A percentile compares a stretch with the other conserved stretches of the same genome.
Conservation (phyloP, 768 basidiomycete species). For the Hygrocybe coccinea region DNA sequence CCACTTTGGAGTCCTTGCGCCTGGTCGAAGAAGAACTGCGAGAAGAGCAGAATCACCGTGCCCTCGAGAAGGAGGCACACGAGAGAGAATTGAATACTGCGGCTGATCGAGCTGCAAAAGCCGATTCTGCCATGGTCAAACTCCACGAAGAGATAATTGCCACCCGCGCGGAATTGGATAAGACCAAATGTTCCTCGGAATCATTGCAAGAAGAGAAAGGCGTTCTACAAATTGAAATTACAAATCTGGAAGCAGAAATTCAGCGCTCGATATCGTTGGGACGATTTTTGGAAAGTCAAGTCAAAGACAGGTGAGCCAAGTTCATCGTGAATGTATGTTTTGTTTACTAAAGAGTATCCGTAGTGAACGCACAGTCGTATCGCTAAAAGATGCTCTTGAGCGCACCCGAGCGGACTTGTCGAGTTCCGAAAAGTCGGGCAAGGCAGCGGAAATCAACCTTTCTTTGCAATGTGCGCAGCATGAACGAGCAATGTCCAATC, state of each 20-base stretch:
- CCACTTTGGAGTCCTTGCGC: conserved; percentile 35
- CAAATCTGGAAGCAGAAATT: conserved; percentile 57
- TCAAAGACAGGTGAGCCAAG: conserved; percentile 67
- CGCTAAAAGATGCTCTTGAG: conserved; percentile 39
- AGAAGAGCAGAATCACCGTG: conserved; percentile 33
- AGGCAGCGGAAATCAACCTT: conserved; percentile 61
- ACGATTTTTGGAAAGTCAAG: conserved; percentile 59
- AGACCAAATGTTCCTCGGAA: conserved; percentile 34
- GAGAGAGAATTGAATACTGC: conserved; percentile 29
- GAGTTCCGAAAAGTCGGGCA: conserved; percentile 53
- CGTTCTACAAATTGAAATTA: conserved; percentile 50
- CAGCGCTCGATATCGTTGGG: conserved; percentile 59
- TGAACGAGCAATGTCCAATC: conserved; percentile 54
- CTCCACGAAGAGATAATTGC: conserved; percentile 34
- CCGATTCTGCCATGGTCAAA: conserved; percentile 31
- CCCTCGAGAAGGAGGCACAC: conserved; percentile 30
- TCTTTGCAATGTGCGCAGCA: conserved; percentile 62
- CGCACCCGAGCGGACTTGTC: conserved; percentile 41
- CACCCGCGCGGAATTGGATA: conserved; percentile 39
- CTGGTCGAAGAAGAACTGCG: conserved; percentile 37
- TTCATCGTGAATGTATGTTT: not conserved
- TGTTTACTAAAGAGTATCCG: too few relatives aligned
- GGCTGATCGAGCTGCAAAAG: conserved; percentile 24
- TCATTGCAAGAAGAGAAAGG: conserved; percentile 47
- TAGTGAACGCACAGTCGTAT: conserved; percentile 47